phyloP scores from a whole-genome alignment of 768 basidiomycete species.

The Hortiboletus campestris region DNA sequence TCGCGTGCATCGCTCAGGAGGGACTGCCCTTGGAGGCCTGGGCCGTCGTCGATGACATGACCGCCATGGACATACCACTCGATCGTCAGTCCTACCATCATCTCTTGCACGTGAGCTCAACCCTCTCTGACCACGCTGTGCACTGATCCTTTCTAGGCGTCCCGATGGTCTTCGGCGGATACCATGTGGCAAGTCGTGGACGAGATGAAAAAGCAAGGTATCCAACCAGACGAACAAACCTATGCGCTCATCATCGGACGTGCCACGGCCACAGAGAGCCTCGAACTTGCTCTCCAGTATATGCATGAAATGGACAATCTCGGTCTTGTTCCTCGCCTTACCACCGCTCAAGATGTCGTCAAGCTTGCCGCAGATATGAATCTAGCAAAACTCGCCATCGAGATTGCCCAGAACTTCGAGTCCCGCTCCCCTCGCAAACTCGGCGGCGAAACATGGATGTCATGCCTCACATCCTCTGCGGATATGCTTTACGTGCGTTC shows the following conservation, averaged over 20 bases:
- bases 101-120: conserved; percentile 54
- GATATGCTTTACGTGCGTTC: conserved; percentile 64
- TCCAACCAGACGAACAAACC: conserved; percentile 51
- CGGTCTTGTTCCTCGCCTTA: conserved; percentile 49
- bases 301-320: conserved; percentile 56
- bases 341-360: conserved; percentile 52
- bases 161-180: conserved; percentile 35
- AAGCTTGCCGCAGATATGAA: conserved; percentile 50
- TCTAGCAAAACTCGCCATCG: conserved; percentile 66
- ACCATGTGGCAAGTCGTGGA: conserved; percentile 50
- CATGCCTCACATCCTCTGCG: conserved; percentile 64
- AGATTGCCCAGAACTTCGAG: conserved; percentile 65
- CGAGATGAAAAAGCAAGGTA: conserved; percentile 50
- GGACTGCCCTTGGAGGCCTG: conserved; percentile 50
- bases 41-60: conserved; percentile 73
- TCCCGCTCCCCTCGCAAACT: conserved; percentile 50
- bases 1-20: conserved; percentile 46
- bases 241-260: conserved; percentile 55
- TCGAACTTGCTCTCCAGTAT: conserved; percentile 65
- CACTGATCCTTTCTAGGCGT: conserved; percentile 41
- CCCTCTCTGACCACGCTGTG: neutral
- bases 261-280: conserved; percentile 43
- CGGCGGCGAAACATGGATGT: conserved; percentile 56
- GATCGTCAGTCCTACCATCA: conserved; percentile 53
- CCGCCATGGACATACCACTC: conserved; percentile 46